Evolutionary conservation across 225 moss, liverwort and hornwort genomes (phyloP).

Genomic region (Neckera pumila): DNA sequence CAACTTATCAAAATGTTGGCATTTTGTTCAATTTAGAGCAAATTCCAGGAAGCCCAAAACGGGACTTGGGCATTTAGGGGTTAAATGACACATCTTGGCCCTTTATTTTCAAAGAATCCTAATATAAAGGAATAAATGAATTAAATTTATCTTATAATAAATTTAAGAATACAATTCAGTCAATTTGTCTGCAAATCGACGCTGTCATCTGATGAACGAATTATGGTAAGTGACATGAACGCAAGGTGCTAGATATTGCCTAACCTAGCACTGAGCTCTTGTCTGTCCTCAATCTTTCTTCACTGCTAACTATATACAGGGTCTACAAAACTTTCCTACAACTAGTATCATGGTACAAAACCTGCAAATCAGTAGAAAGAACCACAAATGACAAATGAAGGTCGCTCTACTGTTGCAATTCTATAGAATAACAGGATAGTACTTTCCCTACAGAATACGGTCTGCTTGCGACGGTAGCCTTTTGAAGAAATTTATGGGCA

Average conservation of each 20-base stretch:
- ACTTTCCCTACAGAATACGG: constrained; percentile 11
- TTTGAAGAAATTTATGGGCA: constrained; percentile 42
- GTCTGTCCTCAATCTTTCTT: background rate
- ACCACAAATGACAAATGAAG: background rate
- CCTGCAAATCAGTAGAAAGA: background rate
- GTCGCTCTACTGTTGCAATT: background rate
- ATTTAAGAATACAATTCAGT: background rate
- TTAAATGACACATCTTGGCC: background rate
- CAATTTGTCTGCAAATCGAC: background rate
- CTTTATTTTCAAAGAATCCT: background rate
- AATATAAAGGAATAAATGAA: background rate
- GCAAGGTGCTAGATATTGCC: background rate
- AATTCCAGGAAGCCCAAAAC: no score
- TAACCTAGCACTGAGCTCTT: background rate
- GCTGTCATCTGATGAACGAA: background rate
- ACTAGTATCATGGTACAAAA: constrained; percentile 5
- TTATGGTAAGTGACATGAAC: background rate
- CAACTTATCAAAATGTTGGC: no score
- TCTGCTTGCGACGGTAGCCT: constrained; percentile 48
- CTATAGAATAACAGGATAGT: background rate
- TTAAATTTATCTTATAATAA: background rate
- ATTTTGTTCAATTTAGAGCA: no score
- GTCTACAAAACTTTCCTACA: constrained; percentile 23
- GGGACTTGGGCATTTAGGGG: no score
- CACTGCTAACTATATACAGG: constrained; percentile 11